phyloP scores from a whole-genome alignment of 176 grass and related monocot species.

The Musa beccarii region DNA sequence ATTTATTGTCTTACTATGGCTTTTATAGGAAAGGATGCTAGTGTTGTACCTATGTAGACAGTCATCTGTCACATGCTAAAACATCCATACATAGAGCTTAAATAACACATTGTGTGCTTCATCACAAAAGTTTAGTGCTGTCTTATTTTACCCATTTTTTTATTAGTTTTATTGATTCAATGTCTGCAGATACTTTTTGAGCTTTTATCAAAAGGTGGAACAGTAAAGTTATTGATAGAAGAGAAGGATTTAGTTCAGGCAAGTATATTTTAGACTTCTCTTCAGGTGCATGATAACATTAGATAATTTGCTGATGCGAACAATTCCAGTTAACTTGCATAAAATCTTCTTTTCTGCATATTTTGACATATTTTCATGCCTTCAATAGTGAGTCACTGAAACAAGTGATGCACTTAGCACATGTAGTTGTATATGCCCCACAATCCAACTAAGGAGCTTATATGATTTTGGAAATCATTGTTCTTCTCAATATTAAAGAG shows the following conservation, averaged over 20 bases:
- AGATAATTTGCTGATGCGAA: too few species aligned
- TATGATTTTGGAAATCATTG: too few species aligned
- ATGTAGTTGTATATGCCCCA: too few species aligned
- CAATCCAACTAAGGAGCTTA: too few species aligned
- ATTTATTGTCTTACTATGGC: not conserved
- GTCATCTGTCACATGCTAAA: not conserved
- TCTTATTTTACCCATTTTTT: not conserved
- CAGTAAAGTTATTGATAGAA: constrained; percentile 67
- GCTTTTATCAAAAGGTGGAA: constrained; percentile 71
- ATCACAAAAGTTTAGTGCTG: not conserved
- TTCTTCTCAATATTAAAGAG: too few species aligned
- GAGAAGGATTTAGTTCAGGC: constrained; percentile 95
- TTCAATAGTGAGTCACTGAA: too few species aligned
- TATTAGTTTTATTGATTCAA: constrained; percentile 3
- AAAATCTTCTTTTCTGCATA: too few species aligned
- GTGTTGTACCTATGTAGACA: not conserved
- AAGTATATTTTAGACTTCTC: not conserved
- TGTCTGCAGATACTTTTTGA: constrained; percentile 61
- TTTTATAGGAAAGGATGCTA: not conserved
- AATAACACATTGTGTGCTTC: not conserved
- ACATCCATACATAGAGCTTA: not conserved
- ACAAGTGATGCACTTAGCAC: too few species aligned
- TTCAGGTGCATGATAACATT: not conserved
- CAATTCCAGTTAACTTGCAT: too few species aligned
- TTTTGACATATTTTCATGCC: too few species aligned